phyloP scores from a whole-genome alignment of 352 stramenopile genomes.

The Globisporangium viniferum region DNA sequence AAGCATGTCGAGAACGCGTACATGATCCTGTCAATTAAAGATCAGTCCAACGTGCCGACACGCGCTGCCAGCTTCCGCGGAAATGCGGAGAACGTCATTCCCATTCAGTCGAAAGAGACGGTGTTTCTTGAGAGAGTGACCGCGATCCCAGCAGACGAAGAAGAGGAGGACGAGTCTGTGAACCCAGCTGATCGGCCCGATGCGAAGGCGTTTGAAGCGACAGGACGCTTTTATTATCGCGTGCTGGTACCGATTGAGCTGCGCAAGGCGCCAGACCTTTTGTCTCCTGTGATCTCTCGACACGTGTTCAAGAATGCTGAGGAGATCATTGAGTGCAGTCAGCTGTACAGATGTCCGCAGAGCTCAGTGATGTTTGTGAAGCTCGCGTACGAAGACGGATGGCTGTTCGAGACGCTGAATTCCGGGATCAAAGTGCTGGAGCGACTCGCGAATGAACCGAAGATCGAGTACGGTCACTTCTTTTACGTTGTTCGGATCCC shows the following conservation, averaged over 20 bases:
- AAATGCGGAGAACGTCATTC: background rate
- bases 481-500: conserved; percentile 84
- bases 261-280: conserved; percentile 60
- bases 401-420: conserved; percentile 79
- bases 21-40: conserved; percentile 61
- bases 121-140: conserved; percentile 16
- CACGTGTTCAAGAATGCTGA: conserved; percentile 77
- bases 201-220: conserved; percentile 30
- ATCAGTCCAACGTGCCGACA: conserved; percentile 9
- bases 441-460: conserved; percentile 52
- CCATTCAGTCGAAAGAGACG: conserved; percentile 13
- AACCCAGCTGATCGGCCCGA: conserved; percentile 4
- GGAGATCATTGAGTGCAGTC: conserved; percentile 77
- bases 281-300: conserved; percentile 62
- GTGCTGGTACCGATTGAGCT: conserved; percentile 79
- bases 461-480: conserved; percentile 73
- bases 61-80: conserved; percentile 1
- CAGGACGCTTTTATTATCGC: conserved; percentile 64
- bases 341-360: conserved; percentile 64
- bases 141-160: conserved; percentile 1
- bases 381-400: conserved; percentile 79
- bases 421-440: conserved; percentile 80
- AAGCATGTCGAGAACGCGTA: conserved; percentile 68
- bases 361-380: conserved; percentile 78
- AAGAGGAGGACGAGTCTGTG: conserved; percentile 11